phyloP scores from a whole-genome alignment of 164 flowering plant species.

The Platanus orientalis region DNA sequence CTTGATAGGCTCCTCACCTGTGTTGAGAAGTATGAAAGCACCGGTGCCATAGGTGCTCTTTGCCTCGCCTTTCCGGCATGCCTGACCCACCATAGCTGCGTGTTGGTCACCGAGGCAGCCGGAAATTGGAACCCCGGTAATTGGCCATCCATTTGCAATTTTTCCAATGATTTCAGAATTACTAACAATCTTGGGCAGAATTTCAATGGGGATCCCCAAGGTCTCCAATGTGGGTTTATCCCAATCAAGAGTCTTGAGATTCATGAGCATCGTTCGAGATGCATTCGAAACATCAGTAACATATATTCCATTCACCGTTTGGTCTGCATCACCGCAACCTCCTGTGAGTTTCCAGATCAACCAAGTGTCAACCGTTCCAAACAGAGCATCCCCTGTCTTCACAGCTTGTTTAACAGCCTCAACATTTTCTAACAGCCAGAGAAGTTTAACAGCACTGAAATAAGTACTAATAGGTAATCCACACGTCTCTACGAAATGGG shows the following conservation, averaged over 20 bases:
- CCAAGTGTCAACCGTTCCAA: constrained; percentile 95
- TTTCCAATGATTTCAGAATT: constrained; percentile 81
- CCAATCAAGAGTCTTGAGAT: constrained; percentile 80
- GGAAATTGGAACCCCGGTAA: constrained; percentile 68
- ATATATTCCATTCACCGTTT: constrained; percentile 47
- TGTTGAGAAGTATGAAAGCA: constrained; percentile 85
- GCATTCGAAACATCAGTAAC: constrained; percentile 96
- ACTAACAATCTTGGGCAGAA: constrained; percentile 80
- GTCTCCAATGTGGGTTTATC: constrained; percentile 56
- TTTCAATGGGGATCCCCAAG: constrained; percentile 51
- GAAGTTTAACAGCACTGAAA: constrained; percentile 82
- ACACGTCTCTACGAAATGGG: constrained; percentile 70
- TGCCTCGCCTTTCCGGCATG: constrained; percentile 87
- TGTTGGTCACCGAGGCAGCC: constrained; percentile 98
- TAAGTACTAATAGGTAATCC: constrained; percentile 96
- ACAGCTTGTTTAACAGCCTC: constrained; percentile 59
- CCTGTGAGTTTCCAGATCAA: constrained; percentile 93
- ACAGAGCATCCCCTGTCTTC: constrained; percentile 65
- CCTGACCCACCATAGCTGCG: constrained; percentile 96
- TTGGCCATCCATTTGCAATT: constrained; percentile 66
- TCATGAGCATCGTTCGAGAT: constrained; percentile 91
- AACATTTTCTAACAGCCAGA: constrained; percentile 85
- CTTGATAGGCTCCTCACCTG: constrained; percentile 52
- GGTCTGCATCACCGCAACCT: constrained; percentile 31
- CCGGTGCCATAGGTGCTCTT: constrained; percentile 99